Base-by-base conservation (phyloP, 805 yeast species). In the Yarrowia sp. region DNA sequence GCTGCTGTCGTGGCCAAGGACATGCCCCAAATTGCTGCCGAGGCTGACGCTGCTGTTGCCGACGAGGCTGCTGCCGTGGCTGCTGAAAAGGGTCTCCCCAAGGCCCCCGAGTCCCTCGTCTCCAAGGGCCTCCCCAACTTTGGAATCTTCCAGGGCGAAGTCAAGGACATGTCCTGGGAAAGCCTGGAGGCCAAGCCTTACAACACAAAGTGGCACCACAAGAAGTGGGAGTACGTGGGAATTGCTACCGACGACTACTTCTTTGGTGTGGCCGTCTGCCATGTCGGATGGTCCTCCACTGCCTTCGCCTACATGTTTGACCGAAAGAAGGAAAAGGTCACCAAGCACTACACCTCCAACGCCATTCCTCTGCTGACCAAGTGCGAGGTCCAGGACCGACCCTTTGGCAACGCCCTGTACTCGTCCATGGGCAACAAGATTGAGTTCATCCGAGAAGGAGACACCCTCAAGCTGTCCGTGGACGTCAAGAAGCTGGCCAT, bases 241-340 rank as follows among this genome's bases (percentile, higher is more conserved):
- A 58, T 58, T 30, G 51, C 49, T 9, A 41, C 49, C 4, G 51
- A 30, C 22, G 51, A 58, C 32, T 10, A 41, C 51, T 58, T 41
- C 41, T 41, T 58, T 30, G 63, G 63, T 0, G 11, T 58, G 3
- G 63, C 63, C 12, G 32, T 58, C n/a, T 48, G 35, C n/a, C 51
- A 58, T 14, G 63, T 58, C 7, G 63, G 63, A 8, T 58, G 63
- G 63, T 32, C 63, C n/a, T 26, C 49, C n/a, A 58, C 63, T 3
- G 63, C 63, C 12, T 58, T 58, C 22, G 63, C 63, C 7, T 58
- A 58, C 51, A 43, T 58, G 49, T 58, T 58, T 41, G 63, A 58
- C 51, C 51, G 51, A 3, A 43, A 58, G 63, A 41, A 41, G 51
- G 19, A 41, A 10, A 21, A 22, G 32, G 63, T 58, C 17, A 43